Evolutionary conservation across 306 rosid species (phyloP).

Genomic region (Vicia sativa): DNA sequence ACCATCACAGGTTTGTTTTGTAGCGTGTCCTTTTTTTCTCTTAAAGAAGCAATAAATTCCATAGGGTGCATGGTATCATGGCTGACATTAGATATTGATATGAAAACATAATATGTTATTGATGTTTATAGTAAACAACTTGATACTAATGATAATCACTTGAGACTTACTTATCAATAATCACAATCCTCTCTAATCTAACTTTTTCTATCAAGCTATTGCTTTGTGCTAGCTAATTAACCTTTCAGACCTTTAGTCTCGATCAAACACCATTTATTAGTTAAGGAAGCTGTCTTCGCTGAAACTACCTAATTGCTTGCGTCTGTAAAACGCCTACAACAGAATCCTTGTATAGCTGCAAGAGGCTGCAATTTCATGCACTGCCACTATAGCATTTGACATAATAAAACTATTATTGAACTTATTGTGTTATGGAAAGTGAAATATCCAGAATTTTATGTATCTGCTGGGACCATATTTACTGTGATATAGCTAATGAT

Average conservation of each 20-base stretch:
- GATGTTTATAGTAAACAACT: neutral
- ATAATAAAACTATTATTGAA: neutral
- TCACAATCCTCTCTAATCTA: neutral
- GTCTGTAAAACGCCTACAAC: neutral
- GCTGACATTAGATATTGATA: neutral
- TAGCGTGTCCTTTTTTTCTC: neutral
- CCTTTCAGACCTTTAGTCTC: slow-evolving; percentile 16
- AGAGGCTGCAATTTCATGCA: neutral
- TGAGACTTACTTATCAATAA: slow-evolving; percentile 2
- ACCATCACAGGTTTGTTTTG: slow-evolving; percentile 67
- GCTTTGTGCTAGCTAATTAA: slow-evolving; percentile 7
- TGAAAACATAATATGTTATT: neutral
- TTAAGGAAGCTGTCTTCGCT: neutral
- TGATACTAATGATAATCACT: slow-evolving; percentile 1
- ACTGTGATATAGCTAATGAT: slow-evolving; percentile 26
- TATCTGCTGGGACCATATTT: slow-evolving; percentile 11
- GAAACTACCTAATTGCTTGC: neutral
- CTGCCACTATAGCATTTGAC: neutral
- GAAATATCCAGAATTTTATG: neutral
- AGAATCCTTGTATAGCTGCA: neutral
- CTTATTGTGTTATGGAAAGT: neutral
- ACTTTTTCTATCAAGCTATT: neutral
- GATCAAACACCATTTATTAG: neutral
- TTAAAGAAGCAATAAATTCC: neutral
- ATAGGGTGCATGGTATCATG: neutral